phyloP scores from a whole-genome alignment of 148 eudicot genomes.

The Persicaria tinctoria region DNA sequence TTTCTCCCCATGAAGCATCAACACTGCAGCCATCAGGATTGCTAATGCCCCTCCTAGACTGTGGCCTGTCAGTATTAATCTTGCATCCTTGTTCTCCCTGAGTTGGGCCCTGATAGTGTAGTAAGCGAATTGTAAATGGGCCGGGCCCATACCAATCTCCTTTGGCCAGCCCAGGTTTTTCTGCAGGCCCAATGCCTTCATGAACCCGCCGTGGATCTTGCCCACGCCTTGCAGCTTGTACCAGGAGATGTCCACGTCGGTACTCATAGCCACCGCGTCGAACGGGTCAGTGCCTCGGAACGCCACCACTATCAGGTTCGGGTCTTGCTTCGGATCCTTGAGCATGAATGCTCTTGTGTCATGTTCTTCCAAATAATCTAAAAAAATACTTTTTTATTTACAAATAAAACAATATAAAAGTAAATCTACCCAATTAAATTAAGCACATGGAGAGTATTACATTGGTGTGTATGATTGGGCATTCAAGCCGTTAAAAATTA shows the following conservation, averaged over 20 bases:
- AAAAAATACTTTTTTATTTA: too few relatives aligned
- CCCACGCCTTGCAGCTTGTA: constrained; percentile 36
- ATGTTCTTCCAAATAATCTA: constrained; percentile 28
- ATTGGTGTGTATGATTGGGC: too few relatives aligned
- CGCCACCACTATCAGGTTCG: constrained; percentile 44
- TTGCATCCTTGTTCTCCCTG: constrained; percentile 28
- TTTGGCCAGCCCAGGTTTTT: constrained; percentile 39
- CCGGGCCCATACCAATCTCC: constrained; percentile 19
- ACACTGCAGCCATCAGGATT: constrained; percentile 41
- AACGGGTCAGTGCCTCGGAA: constrained; percentile 74
- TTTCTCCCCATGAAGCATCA: constrained; percentile 49
- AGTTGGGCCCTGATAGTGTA: constrained; percentile 43
- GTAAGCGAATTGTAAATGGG: constrained; percentile 36
- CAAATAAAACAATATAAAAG: too few relatives aligned
- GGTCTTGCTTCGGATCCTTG: constrained; percentile 26
- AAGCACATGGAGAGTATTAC: too few relatives aligned
- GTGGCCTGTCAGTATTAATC: constrained; percentile 58
- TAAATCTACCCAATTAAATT: too few relatives aligned
- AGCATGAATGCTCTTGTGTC: constrained; percentile 52
- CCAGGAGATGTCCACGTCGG: constrained; percentile 70
- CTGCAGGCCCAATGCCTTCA: constrained; percentile 68
- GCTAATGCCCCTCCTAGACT: constrained; percentile 82
- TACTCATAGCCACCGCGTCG: constrained; percentile 32
- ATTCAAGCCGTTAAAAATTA: too few relatives aligned
- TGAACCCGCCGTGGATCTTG: constrained; percentile 56